Percentiles rank a stretch among this genome's conserved stretches.
These are phyloP conservation scores for Irpex rosettiformis DNA, from an alignment of 1,284 basidiomycete genomes.

Conservation along the genomic window DNA sequence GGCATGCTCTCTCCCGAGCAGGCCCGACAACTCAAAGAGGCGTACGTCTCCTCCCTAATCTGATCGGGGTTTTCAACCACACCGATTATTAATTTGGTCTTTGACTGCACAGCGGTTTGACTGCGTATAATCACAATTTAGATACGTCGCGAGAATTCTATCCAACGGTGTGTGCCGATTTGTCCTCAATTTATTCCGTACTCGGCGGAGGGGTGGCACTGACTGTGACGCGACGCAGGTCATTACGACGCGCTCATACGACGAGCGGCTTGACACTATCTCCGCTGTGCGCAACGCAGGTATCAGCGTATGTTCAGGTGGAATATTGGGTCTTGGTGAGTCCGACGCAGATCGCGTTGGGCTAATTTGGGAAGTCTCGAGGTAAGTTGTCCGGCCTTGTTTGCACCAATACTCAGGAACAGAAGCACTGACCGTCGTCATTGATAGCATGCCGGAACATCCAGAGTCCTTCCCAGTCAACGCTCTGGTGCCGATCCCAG, in stretches of 20 bases:
- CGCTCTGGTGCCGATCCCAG: constrained; percentile 80
- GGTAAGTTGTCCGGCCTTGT: constrained; percentile 43
- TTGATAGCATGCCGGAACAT: constrained; percentile 82
- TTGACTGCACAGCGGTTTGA: constrained; percentile 64
- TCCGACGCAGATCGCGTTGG: constrained; percentile 89
- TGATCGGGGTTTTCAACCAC: background rate
- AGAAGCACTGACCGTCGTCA: constrained; percentile 9
- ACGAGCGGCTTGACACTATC: constrained; percentile 91
- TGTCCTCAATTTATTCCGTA: background rate
- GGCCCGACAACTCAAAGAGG: constrained; percentile 90
- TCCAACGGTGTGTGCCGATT: constrained; percentile 59
- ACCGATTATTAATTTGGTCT: constrained; percentile 4
- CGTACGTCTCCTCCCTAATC: constrained; percentile 45
- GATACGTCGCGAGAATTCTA: constrained; percentile 98
- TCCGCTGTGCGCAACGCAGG: constrained; percentile 90
- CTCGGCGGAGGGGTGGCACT: background rate
- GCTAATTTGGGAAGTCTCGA: constrained; percentile 91
- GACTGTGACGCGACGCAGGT: constrained; percentile 48
- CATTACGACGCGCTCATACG: constrained; percentile 93
- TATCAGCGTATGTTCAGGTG: constrained; percentile 96
- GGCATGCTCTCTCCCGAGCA: constrained; percentile 96
- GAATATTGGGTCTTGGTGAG: constrained; percentile 95
- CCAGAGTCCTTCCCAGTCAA: constrained; percentile 99
- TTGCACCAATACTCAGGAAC: background rate
- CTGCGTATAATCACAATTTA: constrained; percentile 98